Conservation (phyloP, 345 rosid genomes). For the Passiflora organensis region DNA sequence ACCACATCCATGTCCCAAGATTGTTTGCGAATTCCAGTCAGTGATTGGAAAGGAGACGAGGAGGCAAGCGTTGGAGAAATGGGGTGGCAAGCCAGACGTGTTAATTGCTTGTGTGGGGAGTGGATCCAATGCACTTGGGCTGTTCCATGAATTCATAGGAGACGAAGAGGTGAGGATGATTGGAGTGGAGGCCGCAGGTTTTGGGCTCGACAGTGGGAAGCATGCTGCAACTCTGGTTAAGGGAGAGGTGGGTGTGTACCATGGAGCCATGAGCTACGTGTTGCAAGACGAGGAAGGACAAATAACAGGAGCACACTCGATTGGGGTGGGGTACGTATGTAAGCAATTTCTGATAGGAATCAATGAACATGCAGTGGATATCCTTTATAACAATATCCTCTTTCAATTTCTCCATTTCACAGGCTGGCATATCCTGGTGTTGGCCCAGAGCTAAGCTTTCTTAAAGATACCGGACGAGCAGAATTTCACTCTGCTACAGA, state of each 20-base stretch:
- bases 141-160: conserved; percentile 62
- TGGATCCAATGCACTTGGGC: conserved; percentile 80
- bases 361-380: too few species aligned
- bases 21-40: conserved; percentile 79
- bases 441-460: conserved; percentile 69
- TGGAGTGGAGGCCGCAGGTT: conserved; percentile 81
- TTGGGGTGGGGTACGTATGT: conserved; percentile 58
- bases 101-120: conserved; percentile 78
- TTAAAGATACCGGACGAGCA: conserved; percentile 62
- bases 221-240: conserved; percentile 71
- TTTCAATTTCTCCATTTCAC: background rate
- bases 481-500: conserved; percentile 65
- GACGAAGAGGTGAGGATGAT: conserved; percentile 65
- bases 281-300: conserved; percentile 80
- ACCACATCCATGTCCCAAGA: conserved; percentile 76
- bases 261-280: conserved; percentile 76
- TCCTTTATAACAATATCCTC: too few species aligned
- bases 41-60: conserved; percentile 85
- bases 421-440: conserved; percentile 84
- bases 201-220: conserved; percentile 69
- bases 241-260: conserved; percentile 79
- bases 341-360: too few species aligned
- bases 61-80: conserved; percentile 63
- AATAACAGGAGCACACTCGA: conserved; percentile 47
- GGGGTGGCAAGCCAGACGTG: conserved; percentile 88